A percentile compares a stretch with the other conserved stretches of the same genome.
phyloP scores from a whole-genome alignment of 2,329 filamentous ascomycete genomes.

The Clarireedia paspali region DNA sequence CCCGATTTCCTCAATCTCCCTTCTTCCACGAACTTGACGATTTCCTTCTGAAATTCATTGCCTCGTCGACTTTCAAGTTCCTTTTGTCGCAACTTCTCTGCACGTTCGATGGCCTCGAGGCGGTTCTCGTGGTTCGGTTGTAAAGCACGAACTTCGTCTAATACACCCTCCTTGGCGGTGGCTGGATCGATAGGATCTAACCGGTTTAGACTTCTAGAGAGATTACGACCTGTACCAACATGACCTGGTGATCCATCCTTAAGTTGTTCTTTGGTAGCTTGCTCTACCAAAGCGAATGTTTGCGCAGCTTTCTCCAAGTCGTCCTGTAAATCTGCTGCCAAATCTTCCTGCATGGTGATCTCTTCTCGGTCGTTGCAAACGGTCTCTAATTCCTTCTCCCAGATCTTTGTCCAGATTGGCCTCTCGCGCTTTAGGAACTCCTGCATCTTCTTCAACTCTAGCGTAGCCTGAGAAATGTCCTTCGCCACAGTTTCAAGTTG shows the following conservation, averaged over 20 bases:
- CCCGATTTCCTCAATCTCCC: conserved; percentile 94
- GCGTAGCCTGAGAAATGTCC: conserved; percentile 72
- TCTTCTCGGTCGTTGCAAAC: conserved; percentile 95
- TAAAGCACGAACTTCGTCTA: conserved; percentile 87
- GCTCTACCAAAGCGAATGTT: conserved; percentile 91
- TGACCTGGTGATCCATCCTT: conserved; percentile 56
- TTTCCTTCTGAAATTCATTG: conserved; percentile 72
- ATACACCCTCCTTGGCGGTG: conserved; percentile 81
- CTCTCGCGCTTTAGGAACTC: conserved; percentile 89
- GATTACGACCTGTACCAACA: conserved; percentile 44
- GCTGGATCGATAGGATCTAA: conserved; percentile 56
- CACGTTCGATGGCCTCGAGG: conserved; percentile 93
- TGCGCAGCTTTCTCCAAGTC: conserved; percentile 91
- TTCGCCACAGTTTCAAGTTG: conserved; percentile 86
- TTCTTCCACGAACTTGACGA: conserved; percentile 77
- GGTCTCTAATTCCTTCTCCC: conserved; percentile 94
- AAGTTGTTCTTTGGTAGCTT: conserved; percentile 97
- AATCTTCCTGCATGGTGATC: conserved; percentile 91
- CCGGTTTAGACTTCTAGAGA: conserved; percentile 48
- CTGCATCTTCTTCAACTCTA: conserved; percentile 89
- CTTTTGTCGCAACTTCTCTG: conserved; percentile 82
- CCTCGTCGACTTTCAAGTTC: conserved; percentile 70
- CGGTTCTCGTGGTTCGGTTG: conserved; percentile 91
- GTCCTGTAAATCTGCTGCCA: conserved; percentile 84
- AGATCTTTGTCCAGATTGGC: conserved; percentile 97